phyloP scores from a whole-genome alignment of 179 eudicot genomes.

The Silene noctiflora region DNA sequence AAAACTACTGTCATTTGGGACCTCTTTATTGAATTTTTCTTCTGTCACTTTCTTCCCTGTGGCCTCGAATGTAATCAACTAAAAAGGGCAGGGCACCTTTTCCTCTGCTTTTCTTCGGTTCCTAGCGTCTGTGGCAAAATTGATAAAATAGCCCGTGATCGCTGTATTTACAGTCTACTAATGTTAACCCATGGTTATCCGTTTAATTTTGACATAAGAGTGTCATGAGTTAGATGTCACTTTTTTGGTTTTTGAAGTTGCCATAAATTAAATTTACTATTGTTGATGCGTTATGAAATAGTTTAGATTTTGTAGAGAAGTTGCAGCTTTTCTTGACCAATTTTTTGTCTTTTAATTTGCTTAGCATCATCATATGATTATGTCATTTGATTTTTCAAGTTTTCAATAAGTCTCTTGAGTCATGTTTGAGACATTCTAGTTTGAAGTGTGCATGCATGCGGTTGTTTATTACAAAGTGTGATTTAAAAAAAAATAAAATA shows the following conservation, averaged over 20 bases:
- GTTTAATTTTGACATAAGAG: slow-evolving; percentile 2
- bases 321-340: slow-evolving; percentile 10
- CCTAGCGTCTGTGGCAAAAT: slow-evolving; percentile 11
- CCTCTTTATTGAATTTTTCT: slow-evolving; percentile 21
- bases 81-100: slow-evolving; percentile 18
- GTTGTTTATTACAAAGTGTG: background rate
- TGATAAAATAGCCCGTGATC: slow-evolving; percentile 13
- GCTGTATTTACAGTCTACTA: slow-evolving; percentile 1
- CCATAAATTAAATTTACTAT: background rate
- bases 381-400: slow-evolving; percentile 4
- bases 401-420: background rate
- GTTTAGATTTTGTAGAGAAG: background rate
- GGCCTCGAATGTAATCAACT: slow-evolving; percentile 21
- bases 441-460: background rate
- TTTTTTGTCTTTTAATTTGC: background rate
- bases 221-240: background rate
- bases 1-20: slow-evolving; percentile 20
- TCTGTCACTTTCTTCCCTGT: slow-evolving; percentile 27
- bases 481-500: background rate
- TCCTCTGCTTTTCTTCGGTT: slow-evolving; percentile 15
- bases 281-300: background rate
- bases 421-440: background rate
- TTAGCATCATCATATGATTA: slow-evolving; percentile 8
- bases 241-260: background rate
- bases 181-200: slow-evolving; percentile 14